Conservation (phyloP, 331 rosid genomes). For the Prunus yedoensis region DNA sequence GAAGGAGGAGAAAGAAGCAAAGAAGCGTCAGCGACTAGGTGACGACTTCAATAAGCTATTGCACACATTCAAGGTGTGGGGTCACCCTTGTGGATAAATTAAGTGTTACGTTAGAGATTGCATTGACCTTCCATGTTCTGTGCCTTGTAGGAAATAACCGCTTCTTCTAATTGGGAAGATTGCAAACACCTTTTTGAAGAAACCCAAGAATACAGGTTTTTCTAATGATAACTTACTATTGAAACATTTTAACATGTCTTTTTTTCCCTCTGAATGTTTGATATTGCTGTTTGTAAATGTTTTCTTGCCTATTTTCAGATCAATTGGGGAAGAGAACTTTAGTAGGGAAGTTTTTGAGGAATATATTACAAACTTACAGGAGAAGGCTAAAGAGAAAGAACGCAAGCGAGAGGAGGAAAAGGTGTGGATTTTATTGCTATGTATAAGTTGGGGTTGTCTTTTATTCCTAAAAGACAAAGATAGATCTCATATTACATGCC, state of each 20-base stretch:
- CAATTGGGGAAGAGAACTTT: conserved; percentile 69
- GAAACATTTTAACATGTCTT: neutral
- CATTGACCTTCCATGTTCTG: conserved; percentile 18
- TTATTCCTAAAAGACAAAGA: neutral
- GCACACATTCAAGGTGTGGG: conserved; percentile 64
- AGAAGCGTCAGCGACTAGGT: conserved; percentile 91
- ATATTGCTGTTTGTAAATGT: neutral
- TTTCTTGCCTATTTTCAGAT: conserved; percentile 37
- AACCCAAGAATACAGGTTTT: conserved; percentile 83
- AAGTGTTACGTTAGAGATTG: neutral
- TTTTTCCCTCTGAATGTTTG: neutral
- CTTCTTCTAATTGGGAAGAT: conserved; percentile 85
- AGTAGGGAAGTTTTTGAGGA: conserved; percentile 76
- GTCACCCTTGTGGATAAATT: conserved; percentile 13
- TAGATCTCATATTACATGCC: neutral
- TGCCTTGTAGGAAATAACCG: conserved; percentile 63
- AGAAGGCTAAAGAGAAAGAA: conserved; percentile 91
- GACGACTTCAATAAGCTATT: conserved; percentile 79
- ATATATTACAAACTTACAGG: conserved; percentile 61
- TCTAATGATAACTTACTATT: neutral
- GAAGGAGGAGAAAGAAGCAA: conserved; percentile 98
- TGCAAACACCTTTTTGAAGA: conserved; percentile 84
- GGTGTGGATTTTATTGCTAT: conserved; percentile 38
- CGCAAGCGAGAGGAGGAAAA: conserved; percentile 97
- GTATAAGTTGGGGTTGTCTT: neutral